Base-by-base conservation (phyloP, 352 stramenopile species). In the Globisporangium canariense region DNA sequence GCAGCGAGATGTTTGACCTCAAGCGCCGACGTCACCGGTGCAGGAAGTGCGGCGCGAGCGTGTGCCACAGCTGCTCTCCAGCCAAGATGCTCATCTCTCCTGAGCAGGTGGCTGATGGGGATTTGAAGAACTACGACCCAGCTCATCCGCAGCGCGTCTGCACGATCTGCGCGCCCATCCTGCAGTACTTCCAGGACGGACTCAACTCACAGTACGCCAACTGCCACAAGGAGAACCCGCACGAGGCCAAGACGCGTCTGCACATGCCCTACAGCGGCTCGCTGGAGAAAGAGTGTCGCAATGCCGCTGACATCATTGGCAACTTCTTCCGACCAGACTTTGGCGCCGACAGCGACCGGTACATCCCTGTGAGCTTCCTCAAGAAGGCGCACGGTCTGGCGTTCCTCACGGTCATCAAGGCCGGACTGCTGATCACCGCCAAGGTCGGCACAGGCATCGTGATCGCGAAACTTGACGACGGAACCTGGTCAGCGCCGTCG, bases 401-500 rank as follows among this genome's bases (percentile, higher is more conserved):
- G 25, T 92, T 96, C 68, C 76, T 96, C 32, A 96, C 86, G 3
- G 83, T 93, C 28, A 79, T 94, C 63, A 94, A 94, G 55, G 88
- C 85, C 8, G 88, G 88, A 0, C 52, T 96, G 20, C 66, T 96
- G n/a, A 88, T 93, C 43, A 90, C 85, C 3, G 88, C 86, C 50
- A 93, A 91, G 62, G 75, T 89, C 30, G 88, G 88, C 32, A 93
- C 79, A 0, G 88, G 88, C 41, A 83, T 98, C 34, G 96, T 98
- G 11, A 92, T 98, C 52, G 89, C 91, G 11, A 91, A 96, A 41
- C 62, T 97, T 0, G 75, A 80, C 9, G 78, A 95, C 59, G 81
- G 88, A 14, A 75, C 80, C 25, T 98, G 95, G 95, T 97, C 88
- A 22, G 91, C 94, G 9, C 95, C 95, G 1, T 97, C 85, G 32